Base-by-base conservation (phyloP, 257 asterid species). In the Solanum ahanhuiri region DNA sequence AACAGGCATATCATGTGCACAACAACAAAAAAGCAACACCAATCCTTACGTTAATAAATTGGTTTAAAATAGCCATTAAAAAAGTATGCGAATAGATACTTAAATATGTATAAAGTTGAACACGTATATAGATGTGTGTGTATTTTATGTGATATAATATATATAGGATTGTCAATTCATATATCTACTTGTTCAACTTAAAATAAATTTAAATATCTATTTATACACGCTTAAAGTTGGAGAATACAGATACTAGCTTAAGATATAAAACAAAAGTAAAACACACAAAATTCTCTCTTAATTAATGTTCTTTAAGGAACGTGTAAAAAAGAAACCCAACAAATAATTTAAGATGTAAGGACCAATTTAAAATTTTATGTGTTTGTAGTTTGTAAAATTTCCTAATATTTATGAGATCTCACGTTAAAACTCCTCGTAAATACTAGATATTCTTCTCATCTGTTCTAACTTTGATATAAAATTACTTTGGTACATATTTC, bases 101-200 rank as follows among this genome's bases (percentile, higher is more conserved):
- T 20, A 58, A 58, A 1, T 58, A 20, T 1, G 1, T 20, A 8
- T 57, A 57, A 57, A 57, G 0, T 57, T 57, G 5, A 57, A 20
- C 0, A 57, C 0, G 2, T 20, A 20, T 20, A 57, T 1, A 45
- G 3, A 3, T 20, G 0, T 0, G n/a, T 3, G 22, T 15, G 0
- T 20, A 0, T 57, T 7, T 8, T 58, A 3, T 9, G 2, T 57
- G 10, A 18, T 18, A 57, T 57, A 57, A 18, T 18, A 18, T 2
- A 57, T 57, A 18, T 18, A 57, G 10, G 1, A 18, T 58, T 58
- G 66, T 7, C 25, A 23, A 58, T 7, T 17, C 4, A 54, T 17
- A 15, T 17, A 51, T 54, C 6, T 7, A 58, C 0, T 58, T 58
- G 6, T 58, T 58, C 5, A 22, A 20, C 12, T 58, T 58, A 7